These are phyloP conservation scores for Asparagopsis taxiformis DNA, from an alignment of 31 red algal genomes.

Conservation along the genomic window DNA sequence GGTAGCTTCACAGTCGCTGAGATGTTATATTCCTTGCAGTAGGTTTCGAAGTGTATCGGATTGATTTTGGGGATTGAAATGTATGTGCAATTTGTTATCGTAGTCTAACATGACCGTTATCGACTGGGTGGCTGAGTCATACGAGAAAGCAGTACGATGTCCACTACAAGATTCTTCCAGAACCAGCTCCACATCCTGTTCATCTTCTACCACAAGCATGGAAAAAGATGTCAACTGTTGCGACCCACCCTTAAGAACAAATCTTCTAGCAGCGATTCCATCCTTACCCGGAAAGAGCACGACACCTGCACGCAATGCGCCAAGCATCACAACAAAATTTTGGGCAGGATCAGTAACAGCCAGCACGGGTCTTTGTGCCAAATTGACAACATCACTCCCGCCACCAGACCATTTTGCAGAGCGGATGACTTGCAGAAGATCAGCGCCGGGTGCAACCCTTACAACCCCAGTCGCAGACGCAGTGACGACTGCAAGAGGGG, in stretches of 20 bases:
- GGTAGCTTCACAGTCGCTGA: conserved; percentile 4
- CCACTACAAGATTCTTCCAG: conserved; percentile 8
- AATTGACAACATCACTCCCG: background rate
- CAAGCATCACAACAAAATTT: conserved; percentile 12
- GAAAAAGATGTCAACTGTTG: background rate
- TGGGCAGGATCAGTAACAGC: background rate
- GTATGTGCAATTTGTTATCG: background rate
- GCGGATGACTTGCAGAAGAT: background rate
- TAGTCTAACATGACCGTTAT: background rate
- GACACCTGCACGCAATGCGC: conserved; percentile 13
- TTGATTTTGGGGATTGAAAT: background rate
- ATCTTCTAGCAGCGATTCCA: background rate
- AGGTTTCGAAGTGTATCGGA: background rate
- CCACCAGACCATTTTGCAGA: background rate
- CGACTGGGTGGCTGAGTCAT: background rate
- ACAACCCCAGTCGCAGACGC: background rate
- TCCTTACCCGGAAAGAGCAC: conserved; percentile 2
- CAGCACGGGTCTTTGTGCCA: background rate
- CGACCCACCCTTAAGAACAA: conserved; percentile 19
- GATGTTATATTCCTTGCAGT: conserved; percentile 9
- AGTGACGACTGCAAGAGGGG: background rate
- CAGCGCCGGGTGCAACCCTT: background rate
- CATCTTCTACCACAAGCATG: background rate
- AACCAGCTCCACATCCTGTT: background rate
- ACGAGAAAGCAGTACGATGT: conserved; percentile 1